These are phyloP conservation scores for Penicillium sclerotigenum DNA, from an alignment of 2,329 filamentous ascomycete genomes.

Conservation along the genomic window DNA sequence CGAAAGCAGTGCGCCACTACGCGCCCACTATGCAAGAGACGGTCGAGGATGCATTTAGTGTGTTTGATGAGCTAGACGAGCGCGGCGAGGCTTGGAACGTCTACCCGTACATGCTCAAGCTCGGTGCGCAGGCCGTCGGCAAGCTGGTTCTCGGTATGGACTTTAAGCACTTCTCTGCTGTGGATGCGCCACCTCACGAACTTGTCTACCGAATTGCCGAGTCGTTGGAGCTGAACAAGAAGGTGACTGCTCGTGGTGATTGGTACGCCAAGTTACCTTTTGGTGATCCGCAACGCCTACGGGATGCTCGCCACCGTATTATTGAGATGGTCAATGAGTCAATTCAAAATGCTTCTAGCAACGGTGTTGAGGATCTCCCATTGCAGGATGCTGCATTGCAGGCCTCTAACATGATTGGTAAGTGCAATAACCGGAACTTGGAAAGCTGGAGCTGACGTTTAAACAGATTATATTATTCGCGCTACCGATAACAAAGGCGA, in stretches of 20 bases:
- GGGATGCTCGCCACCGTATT: slow-evolving; percentile 18
- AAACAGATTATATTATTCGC: slow-evolving; percentile 51
- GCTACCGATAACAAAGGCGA: slow-evolving; percentile 34
- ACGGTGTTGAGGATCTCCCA: slow-evolving; percentile 19
- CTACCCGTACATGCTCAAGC: slow-evolving; percentile 52
- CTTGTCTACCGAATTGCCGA: slow-evolving; percentile 54
- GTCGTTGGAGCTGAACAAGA: slow-evolving; percentile 57
- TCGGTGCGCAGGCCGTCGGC: slow-evolving; percentile 45
- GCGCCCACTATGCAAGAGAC: slow-evolving; percentile 58
- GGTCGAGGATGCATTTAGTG: slow-evolving; percentile 50
- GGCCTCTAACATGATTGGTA: slow-evolving; percentile 22
- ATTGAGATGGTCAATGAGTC: slow-evolving; percentile 21
- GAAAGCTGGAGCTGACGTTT: not conserved
- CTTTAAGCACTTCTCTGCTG: slow-evolving; percentile 43
- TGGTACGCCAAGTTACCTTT: slow-evolving; percentile 60
- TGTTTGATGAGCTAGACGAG: slow-evolving; percentile 51
- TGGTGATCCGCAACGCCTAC: slow-evolving; percentile 52
- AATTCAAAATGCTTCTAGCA: slow-evolving; percentile 15
- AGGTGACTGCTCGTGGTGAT: slow-evolving; percentile 51
- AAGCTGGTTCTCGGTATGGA: slow-evolving; percentile 47
- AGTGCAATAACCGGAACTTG: not conserved
- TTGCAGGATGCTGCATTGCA: slow-evolving; percentile 20
- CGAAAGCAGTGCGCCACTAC: slow-evolving; percentile 40
- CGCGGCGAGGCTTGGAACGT: slow-evolving; percentile 47
- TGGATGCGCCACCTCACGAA: slow-evolving; percentile 50